Base-by-base conservation (phyloP, 2,329 filamentous ascomycete genomes). In the Aspergillus awamori region DNA sequence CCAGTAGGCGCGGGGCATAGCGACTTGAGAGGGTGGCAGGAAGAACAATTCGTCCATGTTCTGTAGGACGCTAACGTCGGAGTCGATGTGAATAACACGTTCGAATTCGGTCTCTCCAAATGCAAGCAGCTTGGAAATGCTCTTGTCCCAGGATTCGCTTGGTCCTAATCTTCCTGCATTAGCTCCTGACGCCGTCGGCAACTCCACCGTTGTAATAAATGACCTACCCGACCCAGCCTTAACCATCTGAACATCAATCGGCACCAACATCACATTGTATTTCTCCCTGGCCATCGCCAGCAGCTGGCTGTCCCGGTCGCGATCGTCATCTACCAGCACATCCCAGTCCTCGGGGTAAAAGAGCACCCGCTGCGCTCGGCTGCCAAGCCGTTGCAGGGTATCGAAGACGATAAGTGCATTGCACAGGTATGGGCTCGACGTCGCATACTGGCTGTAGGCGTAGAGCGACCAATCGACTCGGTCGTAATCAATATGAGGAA, bases 1-100 rank as follows among this genome's bases (percentile, higher is more conserved):
- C 89, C 89, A 92, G 72, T 92, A 91, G 8, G 89, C 89, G 33
- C 87, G 84, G 1, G 89, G 87, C 83, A 91, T 88, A 2, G 88
- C 88, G 4, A 89, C 82, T 1, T 83, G 79, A 1, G 83, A 81
- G 1, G 78, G 72, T 0, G 89, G 89, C 1, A 89, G 79, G 28
- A 89, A 82, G 75, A 92, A 92, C 0, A 92, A 81, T 58, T 91
- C 88, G 66, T 92, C 89, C 81, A 92, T 84, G 22, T 81, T 76
- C 61, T 87, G 80, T 4, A 89, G 80, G 3, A 92, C 76, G 1
- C 84, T 84, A 22, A 85, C 80, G 69, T 92, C 89, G 8, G 87
- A 88, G 71, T 91, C 85, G 49, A 87, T 75, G 54, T 83, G 79
- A 36, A 87, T 78, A 22, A 87, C 79, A 41, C 85, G 81, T 20